Conservation (phyloP, 306 rosid species). For the Adenanthera pavonina region DNA sequence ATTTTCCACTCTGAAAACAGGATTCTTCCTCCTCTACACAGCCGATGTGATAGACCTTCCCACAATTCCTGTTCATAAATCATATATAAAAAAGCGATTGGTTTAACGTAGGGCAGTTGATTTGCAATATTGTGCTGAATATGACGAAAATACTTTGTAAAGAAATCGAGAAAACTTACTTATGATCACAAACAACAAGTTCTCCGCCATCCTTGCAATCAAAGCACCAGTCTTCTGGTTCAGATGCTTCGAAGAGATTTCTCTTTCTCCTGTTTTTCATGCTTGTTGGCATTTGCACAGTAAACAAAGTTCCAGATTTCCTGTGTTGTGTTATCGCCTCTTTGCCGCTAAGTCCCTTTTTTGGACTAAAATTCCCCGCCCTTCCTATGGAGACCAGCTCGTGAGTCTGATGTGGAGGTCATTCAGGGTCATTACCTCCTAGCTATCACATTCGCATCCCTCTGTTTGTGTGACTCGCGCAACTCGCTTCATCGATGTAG, state of each 20-base stretch:
- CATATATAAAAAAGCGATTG: neutral
- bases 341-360: too few relatives aligned
- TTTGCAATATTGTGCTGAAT: neutral
- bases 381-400: too few relatives aligned
- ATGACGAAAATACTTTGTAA: neutral
- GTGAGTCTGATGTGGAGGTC: too few relatives aligned
- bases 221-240: slow-evolving; percentile 49
- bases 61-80: slow-evolving; percentile 55
- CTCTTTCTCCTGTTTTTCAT: neutral
- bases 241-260: neutral
- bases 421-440: too few relatives aligned
- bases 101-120: neutral
- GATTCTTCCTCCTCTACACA: slow-evolving; percentile 52
- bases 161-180: slow-evolving; percentile 19
- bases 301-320: neutral
- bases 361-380: too few relatives aligned
- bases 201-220: slow-evolving; percentile 60
- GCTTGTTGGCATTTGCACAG: neutral
- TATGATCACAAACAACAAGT: slow-evolving; percentile 44
- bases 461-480: neutral
- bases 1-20: neutral
- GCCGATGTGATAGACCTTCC: slow-evolving; percentile 64
- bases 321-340: too few relatives aligned
- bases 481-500: neutral
- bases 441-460: too few relatives aligned